Conservation (phyloP, 148 eudicot genomes). For the Diospyros lotus region DNA sequence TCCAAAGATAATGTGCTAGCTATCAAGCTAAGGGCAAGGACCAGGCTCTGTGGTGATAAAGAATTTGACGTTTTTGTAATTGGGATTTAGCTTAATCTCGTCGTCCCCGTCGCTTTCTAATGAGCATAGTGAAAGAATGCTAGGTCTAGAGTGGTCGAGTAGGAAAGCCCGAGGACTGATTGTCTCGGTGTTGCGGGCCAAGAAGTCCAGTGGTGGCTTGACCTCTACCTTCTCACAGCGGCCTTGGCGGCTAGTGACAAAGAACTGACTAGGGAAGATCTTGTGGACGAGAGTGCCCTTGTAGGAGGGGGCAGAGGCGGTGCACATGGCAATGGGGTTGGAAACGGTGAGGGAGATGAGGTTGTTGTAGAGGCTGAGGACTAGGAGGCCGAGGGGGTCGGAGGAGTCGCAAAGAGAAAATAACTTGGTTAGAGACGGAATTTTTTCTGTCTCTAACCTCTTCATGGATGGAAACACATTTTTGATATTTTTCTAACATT, state of each 20-base stretch:
- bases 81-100: slow-evolving; percentile 63
- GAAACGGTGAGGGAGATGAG: slow-evolving; percentile 73
- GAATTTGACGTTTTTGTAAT: slow-evolving; percentile 88
- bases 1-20: slow-evolving; percentile 80
- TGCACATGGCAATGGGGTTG: slow-evolving; percentile 81
- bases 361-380: slow-evolving; percentile 85
- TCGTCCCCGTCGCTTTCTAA: slow-evolving; percentile 89
- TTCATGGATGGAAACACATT: too few species aligned
- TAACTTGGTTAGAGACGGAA: too few species aligned
- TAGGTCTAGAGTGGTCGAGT: slow-evolving; percentile 66
- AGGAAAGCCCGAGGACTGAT: slow-evolving; percentile 66
- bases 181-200: slow-evolving; percentile 57
- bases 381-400: slow-evolving; percentile 71
- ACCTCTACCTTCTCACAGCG: slow-evolving; percentile 78
- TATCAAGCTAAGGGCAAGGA: slow-evolving; percentile 87
- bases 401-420: slow-evolving; percentile 54
- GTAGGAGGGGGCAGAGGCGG: slow-evolving; percentile 45
- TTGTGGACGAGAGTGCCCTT: slow-evolving; percentile 84
- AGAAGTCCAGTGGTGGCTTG: slow-evolving; percentile 30
- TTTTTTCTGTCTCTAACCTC: too few species aligned
- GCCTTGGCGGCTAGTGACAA: slow-evolving; percentile 73
- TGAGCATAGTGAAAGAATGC: slow-evolving; percentile 68
- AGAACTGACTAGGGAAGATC: slow-evolving; percentile 68
- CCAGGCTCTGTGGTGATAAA: slow-evolving; percentile 94
- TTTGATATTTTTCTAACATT: too few species aligned